Base-by-base conservation (phyloP, 345 rosid genomes). In the Hypericum perforatum region DNA sequence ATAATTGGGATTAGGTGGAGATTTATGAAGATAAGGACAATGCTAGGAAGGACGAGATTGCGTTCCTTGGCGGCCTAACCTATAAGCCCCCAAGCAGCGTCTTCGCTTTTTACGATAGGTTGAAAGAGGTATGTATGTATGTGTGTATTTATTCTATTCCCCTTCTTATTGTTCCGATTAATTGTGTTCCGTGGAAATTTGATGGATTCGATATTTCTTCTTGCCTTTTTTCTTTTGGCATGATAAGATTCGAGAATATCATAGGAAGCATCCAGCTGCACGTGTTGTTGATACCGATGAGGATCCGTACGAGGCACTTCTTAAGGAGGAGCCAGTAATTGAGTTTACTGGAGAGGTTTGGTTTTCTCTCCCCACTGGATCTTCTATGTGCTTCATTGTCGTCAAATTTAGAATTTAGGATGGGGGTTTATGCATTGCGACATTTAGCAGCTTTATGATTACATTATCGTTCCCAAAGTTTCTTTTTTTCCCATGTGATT, bases 1-100 rank as follows among this genome's bases (percentile, higher is more conserved):
- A n/a, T n/a, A n/a, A n/a, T 45, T 36, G 39, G 52, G 37, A 64
- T 57, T 44, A 94, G 99, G 61, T 84, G 68, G 95, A 94, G 62
- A 68, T 84, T 47, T 89, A 94, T 48, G 97, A 78, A 59, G 99
- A 89, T 71, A 78, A 71, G 49, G 99, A 94, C 59, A 66, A 60
- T 60, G 95, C 96, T 0, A 79, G 99, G 76, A 91, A 81, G 58
- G 96, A 86, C 39, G 99, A 94, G 77, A 89, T 86, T 60, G 90
- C 86, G 0, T 95, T 87, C 54, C 94, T 94, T 45, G 99, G 95
- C 52, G 99, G 95, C 45, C 87, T 77, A 63, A 77, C 89, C 32
- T 22, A 22, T 22, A 22, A 22, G 11, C 86, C 84, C 0, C 95
- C 97, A 62, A 76, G 75, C 7, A 89, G 84, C 49, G 89, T 82